Percentiles rank a stretch among this genome's conserved stretches.
Conservation (phyloP, 805 yeast species). For the Kazachstania bromeliacearum region DNA sequence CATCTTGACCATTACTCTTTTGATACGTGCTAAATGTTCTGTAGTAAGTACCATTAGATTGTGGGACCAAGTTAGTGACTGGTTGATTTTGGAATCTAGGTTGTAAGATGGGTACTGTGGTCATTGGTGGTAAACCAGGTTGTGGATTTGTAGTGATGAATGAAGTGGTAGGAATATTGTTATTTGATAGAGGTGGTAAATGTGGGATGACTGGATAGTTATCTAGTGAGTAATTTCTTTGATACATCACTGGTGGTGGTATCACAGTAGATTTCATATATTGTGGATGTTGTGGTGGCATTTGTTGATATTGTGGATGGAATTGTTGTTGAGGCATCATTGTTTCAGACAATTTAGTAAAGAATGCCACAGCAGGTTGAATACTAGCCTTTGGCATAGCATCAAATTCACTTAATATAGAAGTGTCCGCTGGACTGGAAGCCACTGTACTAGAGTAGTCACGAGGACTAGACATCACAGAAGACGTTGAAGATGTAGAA, state of each 20-base stretch:
- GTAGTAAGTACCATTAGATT: slow-evolving; percentile 2
- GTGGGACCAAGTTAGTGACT: neutral
- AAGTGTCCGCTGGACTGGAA: slow-evolving; percentile 2
- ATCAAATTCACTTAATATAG: slow-evolving; percentile 2
- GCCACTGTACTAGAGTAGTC: neutral
- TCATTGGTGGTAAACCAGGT: slow-evolving; percentile 14
- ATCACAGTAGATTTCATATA: neutral
- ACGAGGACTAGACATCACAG: neutral
- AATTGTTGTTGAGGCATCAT: slow-evolving; percentile 5
- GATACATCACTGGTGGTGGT: neutral
- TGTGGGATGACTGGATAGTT: slow-evolving; percentile 6
- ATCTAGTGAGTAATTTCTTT: neutral
- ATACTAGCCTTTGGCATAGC: slow-evolving; percentile 3
- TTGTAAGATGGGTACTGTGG: slow-evolving; percentile 12
- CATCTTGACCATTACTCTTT: slow-evolving; percentile 10
- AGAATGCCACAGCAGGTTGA: slow-evolving; percentile 5
- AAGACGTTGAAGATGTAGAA: slow-evolving; percentile 1
- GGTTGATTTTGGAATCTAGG: slow-evolving; percentile 6
- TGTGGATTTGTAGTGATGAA: neutral
- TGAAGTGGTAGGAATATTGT: neutral
- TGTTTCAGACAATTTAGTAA: slow-evolving; percentile 7
- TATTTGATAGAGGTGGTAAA: slow-evolving; percentile 5
- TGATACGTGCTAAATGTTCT: slow-evolving; percentile 15
- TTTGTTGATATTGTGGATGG: neutral
- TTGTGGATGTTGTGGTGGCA: neutral